phyloP scores from a whole-genome alignment of 768 basidiomycete species.

The Naganishia onofrii region DNA sequence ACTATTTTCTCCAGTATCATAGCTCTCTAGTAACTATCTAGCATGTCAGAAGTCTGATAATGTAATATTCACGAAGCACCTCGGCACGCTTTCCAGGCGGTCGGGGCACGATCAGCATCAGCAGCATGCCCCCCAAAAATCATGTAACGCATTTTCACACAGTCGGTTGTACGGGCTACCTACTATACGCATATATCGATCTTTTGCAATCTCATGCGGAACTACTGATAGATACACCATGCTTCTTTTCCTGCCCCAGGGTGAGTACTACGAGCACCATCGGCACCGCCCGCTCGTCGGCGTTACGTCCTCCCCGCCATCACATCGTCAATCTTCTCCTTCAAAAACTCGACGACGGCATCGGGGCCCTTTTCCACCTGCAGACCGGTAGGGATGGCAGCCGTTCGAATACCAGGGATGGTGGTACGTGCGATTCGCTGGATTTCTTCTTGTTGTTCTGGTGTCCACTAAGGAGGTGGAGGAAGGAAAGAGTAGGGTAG shows the following conservation, averaged over 20 bases:
- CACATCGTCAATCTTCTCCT: conserved; percentile 44
- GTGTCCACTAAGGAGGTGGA: conserved; percentile 41
- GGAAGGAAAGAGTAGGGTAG: too few relatives aligned
- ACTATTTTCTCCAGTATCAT: neutral
- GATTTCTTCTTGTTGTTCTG: conserved; percentile 46
- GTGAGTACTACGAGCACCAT: too few relatives aligned
- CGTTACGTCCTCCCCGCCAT: conserved; percentile 27
- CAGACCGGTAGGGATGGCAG: conserved; percentile 45
- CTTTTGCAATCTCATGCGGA: too few relatives aligned
- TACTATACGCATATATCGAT: neutral
- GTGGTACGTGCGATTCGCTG: conserved; percentile 42
- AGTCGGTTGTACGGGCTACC: neutral
- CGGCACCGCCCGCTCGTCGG: too few relatives aligned
- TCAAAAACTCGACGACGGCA: conserved; percentile 43
- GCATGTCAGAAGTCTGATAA: neutral
- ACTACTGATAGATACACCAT: too few relatives aligned
- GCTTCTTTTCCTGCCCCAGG: too few relatives aligned
- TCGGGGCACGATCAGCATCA: neutral
- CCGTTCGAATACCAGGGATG: conserved; percentile 44
- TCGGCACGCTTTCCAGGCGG: neutral
- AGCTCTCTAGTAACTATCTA: neutral
- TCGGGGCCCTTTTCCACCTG: conserved; percentile 44
- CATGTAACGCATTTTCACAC: neutral
- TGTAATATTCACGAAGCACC: conserved; percentile 3
- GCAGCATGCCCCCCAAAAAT: neutral